A percentile compares a stretch with the other conserved stretches of the same genome.
These are phyloP conservation scores for Wickerhamomyces alni DNA, from an alignment of 805 yeast species.

Conservation along the genomic window DNA sequence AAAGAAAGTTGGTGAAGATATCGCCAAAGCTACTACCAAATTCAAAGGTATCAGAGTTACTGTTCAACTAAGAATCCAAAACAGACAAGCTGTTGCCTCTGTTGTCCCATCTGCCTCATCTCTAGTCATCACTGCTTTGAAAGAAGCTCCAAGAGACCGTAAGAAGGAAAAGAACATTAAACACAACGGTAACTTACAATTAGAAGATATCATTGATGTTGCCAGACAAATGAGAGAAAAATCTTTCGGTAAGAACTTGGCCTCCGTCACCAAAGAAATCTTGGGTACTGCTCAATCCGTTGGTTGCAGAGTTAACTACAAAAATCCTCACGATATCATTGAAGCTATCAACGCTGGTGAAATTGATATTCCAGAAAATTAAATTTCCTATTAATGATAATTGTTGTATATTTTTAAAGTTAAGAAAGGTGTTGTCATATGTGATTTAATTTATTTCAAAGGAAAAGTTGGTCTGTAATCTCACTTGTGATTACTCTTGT, in stretches of 20 bases:
- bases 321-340: constrained; percentile 98
- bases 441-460: constrained; percentile 1
- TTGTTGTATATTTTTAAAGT: constrained; percentile 19
- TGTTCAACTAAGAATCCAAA: constrained; percentile 96
- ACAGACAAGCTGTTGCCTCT: constrained; percentile 99
- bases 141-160: constrained; percentile 99
- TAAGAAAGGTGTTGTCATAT: constrained; percentile 9
- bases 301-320: constrained; percentile 98
- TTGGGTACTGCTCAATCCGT: constrained; percentile 99
- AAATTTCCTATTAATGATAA: constrained; percentile 25
- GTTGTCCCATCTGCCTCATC: constrained; percentile 99
- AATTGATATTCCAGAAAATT: constrained; percentile 85
- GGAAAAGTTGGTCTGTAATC: neutral
- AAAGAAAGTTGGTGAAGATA: constrained; percentile 99
- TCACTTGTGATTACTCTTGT: too few relatives aligned
- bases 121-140: constrained; percentile 96
- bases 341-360: constrained; percentile 98
- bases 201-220: constrained; percentile 93
- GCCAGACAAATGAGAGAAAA: constrained; percentile 97
- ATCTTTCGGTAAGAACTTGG: constrained; percentile 96
- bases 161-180: constrained; percentile 99
- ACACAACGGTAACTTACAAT: constrained; percentile 98
- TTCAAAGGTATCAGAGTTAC: constrained; percentile 99
- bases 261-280: constrained; percentile 97
- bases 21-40: constrained; percentile 98